Base-by-base conservation (phyloP, 148 eudicot species). In the Vaccinium macrocarpon region DNA sequence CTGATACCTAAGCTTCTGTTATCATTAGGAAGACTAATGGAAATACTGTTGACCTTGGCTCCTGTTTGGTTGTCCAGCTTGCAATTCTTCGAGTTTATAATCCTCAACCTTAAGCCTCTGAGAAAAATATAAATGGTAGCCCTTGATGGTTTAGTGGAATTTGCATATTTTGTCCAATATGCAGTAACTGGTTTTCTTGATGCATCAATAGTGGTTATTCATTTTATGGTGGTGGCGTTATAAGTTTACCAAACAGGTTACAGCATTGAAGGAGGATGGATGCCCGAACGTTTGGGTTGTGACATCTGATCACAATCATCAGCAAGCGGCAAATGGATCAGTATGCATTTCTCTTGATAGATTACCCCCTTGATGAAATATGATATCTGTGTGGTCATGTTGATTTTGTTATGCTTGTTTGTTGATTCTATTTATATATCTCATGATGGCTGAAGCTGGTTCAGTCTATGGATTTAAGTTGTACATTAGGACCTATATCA, bases 221-320 rank as follows among this genome's bases (percentile, higher is more conserved):
- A 66, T 16, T 73, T 50, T 18, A 35, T 78, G 55, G 59, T 79
- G 23, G 61, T 76, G 23, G 29, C 12, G 76, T 56, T 25, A 64
- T 76, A 74, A 84, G 48, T 68, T 82, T 68, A 79, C 68, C 51
- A 49, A 76, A 77, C 86, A 97, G 99, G 99, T 97, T 85, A 95
- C 83, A 15, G 96, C 98, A 76, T 88, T 97, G 87, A 95, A 86
- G 88, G 96, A 93, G 29, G 99, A 95, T 88, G 99, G 99, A 52
- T 97, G 98, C 89, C 97, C 97, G 59, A 90, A 89, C 88, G 98
- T 97, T 82, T 97, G 98, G 98, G 99, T 97, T 81, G 99, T 87
- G 85, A 95, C 99, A 77, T 97, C 99, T 81, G 99, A 97, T 95
- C 90, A 76, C 80, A 86, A 89, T 90, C 97, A 93, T 79, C 99